phyloP scores from a whole-genome alignment of 257 asterid genomes.

The Avicennia marina region DNA sequence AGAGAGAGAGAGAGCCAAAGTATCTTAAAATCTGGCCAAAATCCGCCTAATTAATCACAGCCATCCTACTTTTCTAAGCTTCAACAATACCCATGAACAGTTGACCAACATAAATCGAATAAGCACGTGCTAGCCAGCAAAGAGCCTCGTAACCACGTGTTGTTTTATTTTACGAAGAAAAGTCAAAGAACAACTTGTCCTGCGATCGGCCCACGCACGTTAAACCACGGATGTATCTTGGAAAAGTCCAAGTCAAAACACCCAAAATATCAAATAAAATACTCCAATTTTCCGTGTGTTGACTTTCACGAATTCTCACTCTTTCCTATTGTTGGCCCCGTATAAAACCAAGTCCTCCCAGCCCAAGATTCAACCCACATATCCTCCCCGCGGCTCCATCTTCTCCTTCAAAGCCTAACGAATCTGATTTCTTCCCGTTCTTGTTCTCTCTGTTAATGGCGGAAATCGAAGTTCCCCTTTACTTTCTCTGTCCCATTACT shows the following conservation, averaged over 20 bases:
- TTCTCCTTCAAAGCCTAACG: no score
- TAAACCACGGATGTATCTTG: not conserved
- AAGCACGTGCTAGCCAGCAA: conserved; percentile 1
- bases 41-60: not conserved
- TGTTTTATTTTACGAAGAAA: not conserved
- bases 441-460: conserved; percentile 15
- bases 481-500: conserved; percentile 77
- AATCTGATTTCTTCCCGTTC: not conserved
- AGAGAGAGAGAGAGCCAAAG: no score
- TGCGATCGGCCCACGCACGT: conserved; percentile 5
- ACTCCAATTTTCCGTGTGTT: conserved; percentile 35
- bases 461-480: conserved; percentile 65
- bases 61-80: no score
- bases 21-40: no score
- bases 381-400: not conserved
- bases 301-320: conserved; percentile 34
- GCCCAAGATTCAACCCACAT: not conserved
- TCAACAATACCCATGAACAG: not conserved
- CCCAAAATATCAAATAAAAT: not conserved
- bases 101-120: conserved; percentile 3
- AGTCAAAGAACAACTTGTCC: conserved; percentile 8
- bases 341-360: conserved; percentile 13
- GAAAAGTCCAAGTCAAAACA: conserved; percentile 10
- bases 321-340: not conserved
- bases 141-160: not conserved